These are phyloP conservation scores for Parsonsia alboflavescens DNA, from an alignment of 257 asterid species.

Conservation along the genomic window DNA sequence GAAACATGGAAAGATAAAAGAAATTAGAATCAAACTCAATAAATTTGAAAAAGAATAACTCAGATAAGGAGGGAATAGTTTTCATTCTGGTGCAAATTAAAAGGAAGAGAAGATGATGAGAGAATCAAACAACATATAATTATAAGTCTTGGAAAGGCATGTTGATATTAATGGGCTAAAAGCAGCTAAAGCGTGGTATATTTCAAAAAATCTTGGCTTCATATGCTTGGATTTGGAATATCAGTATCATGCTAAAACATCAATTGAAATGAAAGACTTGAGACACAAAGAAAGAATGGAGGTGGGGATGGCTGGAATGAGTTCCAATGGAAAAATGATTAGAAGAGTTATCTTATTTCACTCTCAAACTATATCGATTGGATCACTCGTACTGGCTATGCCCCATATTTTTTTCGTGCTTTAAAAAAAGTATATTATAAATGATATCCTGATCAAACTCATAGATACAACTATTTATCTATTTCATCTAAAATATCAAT, in stretches of 20 bases:
- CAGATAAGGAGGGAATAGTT: background rate
- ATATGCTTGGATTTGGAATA: background rate
- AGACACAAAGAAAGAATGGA: background rate
- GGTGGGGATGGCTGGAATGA: background rate
- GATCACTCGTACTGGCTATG: conserved; percentile 4
- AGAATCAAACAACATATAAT: too few species aligned
- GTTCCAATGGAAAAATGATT: conserved; percentile 26
- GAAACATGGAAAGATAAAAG: too few species aligned
- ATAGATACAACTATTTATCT: too few species aligned
- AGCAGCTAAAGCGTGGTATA: too few species aligned
- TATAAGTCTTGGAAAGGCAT: background rate
- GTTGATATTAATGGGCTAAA: background rate
- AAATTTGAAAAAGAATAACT: too few species aligned
- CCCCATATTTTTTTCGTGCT: conserved; percentile 6
- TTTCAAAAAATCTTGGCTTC: background rate
- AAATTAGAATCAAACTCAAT: too few species aligned
- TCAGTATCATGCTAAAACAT: background rate
- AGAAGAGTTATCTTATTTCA: conserved; percentile 14
- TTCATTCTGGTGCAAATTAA: background rate
- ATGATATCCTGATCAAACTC: too few species aligned
- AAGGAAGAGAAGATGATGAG: background rate
- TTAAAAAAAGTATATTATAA: too few species aligned
- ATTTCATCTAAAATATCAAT: too few species aligned
- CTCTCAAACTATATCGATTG: conserved; percentile 10
- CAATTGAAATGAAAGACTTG: conserved; percentile 3